phyloP scores from a whole-genome alignment of 2,329 filamentous ascomycete genomes.

The Colletotrichum shisoi region DNA sequence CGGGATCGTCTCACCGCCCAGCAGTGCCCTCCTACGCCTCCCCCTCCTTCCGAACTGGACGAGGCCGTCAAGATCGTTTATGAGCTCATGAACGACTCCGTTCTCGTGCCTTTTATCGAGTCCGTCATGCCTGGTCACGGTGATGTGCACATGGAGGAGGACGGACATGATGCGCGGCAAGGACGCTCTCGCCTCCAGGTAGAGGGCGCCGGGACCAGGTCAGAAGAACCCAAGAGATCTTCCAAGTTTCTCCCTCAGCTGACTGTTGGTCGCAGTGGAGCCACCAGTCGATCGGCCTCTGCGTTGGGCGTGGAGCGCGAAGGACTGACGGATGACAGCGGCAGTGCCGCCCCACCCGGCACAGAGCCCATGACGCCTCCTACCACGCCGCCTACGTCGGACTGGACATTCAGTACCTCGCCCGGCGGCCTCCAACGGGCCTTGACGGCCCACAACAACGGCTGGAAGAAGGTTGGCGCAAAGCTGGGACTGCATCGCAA shows the following conservation, averaged over 20 bases:
- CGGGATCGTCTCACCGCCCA: conserved; percentile 79
- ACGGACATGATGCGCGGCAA: conserved; percentile 49
- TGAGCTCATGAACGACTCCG: conserved; percentile 97
- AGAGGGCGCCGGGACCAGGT: conserved; percentile 47
- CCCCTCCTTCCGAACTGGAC: conserved; percentile 77
- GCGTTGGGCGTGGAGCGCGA: conserved; percentile 58
- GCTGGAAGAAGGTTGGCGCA: conserved; percentile 71
- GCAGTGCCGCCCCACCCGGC: conserved; percentile 64
- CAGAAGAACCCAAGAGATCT: conserved; percentile 54
- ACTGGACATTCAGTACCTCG: conserved; percentile 62
- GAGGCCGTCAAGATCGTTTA: conserved; percentile 87
- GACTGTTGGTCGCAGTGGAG: conserved; percentile 50
- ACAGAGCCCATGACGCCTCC: conserved; percentile 77
- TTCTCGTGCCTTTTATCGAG: conserved; percentile 90
- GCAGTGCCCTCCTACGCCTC: conserved; percentile 67
- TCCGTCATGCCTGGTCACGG: conserved; percentile 56
- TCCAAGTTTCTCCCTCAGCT: conserved; percentile 58
- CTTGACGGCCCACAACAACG: conserved; percentile 62
- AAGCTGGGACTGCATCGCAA: conserved; percentile 68
- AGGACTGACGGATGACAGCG: conserved; percentile 70
- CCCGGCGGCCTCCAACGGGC: conserved; percentile 64
- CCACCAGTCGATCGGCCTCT: conserved; percentile 54
- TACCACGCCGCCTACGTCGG: conserved; percentile 72
- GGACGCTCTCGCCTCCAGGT: conserved; percentile 52
- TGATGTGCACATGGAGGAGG: conserved; percentile 50